phyloP scores from a whole-genome alignment of 805 yeast species.

The Millerozyma miso region DNA sequence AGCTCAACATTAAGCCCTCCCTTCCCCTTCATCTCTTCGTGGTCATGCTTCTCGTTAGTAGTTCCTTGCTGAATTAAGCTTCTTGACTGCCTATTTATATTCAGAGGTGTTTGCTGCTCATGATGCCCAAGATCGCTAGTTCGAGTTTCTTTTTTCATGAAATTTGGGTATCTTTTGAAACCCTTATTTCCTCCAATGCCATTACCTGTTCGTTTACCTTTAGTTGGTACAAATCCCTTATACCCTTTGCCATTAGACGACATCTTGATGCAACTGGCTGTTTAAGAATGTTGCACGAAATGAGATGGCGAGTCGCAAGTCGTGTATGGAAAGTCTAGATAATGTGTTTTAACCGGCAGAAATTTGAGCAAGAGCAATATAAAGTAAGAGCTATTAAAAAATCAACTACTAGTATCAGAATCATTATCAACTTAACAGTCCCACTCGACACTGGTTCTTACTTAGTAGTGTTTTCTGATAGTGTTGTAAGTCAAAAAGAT shows the following conservation, averaged over 20 bases:
- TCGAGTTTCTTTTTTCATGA: background rate
- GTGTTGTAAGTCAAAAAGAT: background rate
- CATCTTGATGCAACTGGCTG: background rate
- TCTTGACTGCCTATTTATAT: background rate
- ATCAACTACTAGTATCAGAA: background rate
- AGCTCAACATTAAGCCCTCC: conserved; percentile 31
- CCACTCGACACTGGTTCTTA: background rate
- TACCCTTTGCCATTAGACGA: background rate
- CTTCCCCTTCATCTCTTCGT: conserved; percentile 5
- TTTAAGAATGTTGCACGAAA: background rate
- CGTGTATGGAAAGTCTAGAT: background rate
- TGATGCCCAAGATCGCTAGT: background rate
- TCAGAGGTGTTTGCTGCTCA: background rate
- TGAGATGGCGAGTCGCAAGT: background rate
- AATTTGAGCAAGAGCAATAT: background rate
- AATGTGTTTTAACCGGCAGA: background rate
- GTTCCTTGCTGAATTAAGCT: background rate
- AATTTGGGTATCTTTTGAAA: background rate
- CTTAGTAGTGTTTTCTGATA: background rate
- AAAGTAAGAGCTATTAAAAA: background rate
- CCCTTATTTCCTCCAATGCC: background rate
- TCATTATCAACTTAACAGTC: background rate
- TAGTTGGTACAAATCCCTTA: background rate
- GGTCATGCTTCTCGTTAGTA: background rate
- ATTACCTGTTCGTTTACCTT: background rate